Evolutionary conservation across 345 rosid species (phyloP).

Genomic region (Pugionium dolabratum): DNA sequence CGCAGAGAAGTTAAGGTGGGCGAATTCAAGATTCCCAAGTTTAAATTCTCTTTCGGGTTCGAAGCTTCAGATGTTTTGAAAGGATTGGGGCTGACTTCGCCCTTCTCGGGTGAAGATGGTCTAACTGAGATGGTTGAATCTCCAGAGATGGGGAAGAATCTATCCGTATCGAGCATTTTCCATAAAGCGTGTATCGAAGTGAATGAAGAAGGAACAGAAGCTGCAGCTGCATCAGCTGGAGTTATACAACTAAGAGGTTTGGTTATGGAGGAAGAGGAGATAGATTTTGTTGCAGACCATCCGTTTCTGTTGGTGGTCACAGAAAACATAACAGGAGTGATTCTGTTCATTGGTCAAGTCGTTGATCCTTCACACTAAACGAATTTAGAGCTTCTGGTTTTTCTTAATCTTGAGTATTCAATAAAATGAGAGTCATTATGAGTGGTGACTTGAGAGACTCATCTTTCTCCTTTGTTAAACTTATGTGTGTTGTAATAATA

Average conservation of each 20-base stretch:
- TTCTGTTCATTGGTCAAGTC: constrained; percentile 62
- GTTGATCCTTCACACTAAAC: constrained; percentile 47
- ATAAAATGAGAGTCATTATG: constrained; percentile 14
- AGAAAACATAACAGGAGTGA: constrained; percentile 59
- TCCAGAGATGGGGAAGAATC: constrained; percentile 40
- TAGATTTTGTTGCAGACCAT: constrained; percentile 74
- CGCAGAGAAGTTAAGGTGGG: constrained; percentile 41
- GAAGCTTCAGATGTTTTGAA: constrained; percentile 55
- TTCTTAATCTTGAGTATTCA: not conserved
- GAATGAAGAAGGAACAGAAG: constrained; percentile 82
- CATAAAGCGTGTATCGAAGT: constrained; percentile 70
- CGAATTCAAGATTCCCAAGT: constrained; percentile 60
- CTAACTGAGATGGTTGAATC: constrained; percentile 64
- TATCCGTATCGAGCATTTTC: constrained; percentile 53
- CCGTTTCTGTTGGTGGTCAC: constrained; percentile 64
- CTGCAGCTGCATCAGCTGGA: constrained; percentile 63
- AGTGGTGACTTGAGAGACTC: constrained; percentile 4
- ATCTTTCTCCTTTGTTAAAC: constrained; percentile 3
- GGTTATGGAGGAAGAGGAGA: not conserved
- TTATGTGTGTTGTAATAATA: constrained; percentile 32
- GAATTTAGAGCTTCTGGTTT: constrained; percentile 8
- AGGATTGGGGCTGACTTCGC: constrained; percentile 53
- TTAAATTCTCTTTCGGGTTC: constrained; percentile 58
- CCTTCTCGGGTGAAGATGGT: constrained; percentile 58
- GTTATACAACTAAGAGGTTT: constrained; percentile 21